phyloP scores from a whole-genome alignment of 768 basidiomycete genomes.

The Suillus weaverae region DNA sequence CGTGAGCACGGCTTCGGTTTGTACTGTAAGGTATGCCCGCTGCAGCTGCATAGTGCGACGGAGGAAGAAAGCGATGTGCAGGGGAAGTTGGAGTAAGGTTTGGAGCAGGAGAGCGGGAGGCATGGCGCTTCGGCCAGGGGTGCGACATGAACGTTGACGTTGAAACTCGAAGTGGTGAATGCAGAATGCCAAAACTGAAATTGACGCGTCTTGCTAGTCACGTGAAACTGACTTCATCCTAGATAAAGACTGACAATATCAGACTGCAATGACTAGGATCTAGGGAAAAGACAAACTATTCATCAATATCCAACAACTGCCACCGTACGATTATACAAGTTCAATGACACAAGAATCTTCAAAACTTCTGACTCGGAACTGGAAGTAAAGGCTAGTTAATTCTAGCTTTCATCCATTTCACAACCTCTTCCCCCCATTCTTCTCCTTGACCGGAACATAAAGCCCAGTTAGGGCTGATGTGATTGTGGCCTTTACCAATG shows the following conservation, averaged over 20 bases:
- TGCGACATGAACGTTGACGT: conserved; percentile 8
- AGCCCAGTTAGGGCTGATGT: conserved; percentile 54
- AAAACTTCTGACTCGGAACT: not conserved
- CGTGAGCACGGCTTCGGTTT: conserved; percentile 3
- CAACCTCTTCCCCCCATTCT: conserved; percentile 56
- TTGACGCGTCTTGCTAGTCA: not conserved
- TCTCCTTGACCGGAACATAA: conserved; percentile 59
- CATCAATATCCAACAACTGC: not conserved
- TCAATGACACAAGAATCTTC: not conserved
- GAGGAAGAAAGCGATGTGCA: conserved; percentile 48
- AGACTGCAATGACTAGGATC: not conserved
- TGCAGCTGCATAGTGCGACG: conserved; percentile 56
- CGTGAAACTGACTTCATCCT: not conserved
- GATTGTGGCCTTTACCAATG: conserved; percentile 57
- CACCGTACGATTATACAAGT: not conserved
- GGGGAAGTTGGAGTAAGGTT: conserved; percentile 26
- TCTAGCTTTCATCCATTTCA: conserved; percentile 32
- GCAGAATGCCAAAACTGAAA: not conserved
- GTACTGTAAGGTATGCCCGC: conserved; percentile 36
- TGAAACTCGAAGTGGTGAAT: not conserved
- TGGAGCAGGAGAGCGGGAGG: conserved; percentile 44
- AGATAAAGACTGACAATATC: too few relatives aligned
- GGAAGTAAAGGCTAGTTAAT: conserved; percentile 2
- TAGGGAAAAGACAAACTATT: not conserved
- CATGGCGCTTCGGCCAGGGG: conserved; percentile 28